Percentiles rank a stretch among this genome's conserved stretches.
These are phyloP conservation scores for Olyra latifolia DNA, from an alignment of 176 grass and related monocot genomes.

Conservation along the genomic window DNA sequence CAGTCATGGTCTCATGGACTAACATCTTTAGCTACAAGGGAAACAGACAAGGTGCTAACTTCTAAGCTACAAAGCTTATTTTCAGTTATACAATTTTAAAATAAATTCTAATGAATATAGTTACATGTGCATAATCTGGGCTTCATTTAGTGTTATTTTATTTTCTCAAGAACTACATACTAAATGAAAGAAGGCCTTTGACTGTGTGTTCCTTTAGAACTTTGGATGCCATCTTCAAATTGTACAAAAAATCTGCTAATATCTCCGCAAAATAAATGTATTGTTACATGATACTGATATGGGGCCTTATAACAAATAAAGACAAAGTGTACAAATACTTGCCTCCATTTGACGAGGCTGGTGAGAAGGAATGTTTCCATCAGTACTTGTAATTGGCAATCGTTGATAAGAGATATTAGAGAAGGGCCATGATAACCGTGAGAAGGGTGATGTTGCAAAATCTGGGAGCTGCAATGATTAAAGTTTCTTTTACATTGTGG, in stretches of 20 bases:
- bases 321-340: slow-evolving; percentile 33
- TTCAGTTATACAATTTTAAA: background rate
- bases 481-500: background rate
- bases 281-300: background rate
- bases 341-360: slow-evolving; percentile 52
- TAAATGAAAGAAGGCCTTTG: background rate
- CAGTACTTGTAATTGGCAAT: slow-evolving; percentile 42
- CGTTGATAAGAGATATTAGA: slow-evolving; percentile 58
- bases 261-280: background rate
- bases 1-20: background rate
- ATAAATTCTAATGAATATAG: background rate
- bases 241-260: background rate
- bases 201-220: background rate
- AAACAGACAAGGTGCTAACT: background rate
- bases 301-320: background rate
- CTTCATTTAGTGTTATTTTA: background rate
- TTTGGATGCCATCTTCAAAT: background rate
- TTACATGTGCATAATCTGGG: background rate
- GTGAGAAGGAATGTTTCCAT: slow-evolving; percentile 39
- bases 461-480: slow-evolving; percentile 66
- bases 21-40: slow-evolving; percentile 9
- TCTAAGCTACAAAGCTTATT: background rate
- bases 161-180: background rate
- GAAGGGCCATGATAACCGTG: slow-evolving; percentile 43
- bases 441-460: slow-evolving; percentile 47